phyloP scores from a whole-genome alignment of 495 filamentous ascomycete species.

The Cercophora samala region DNA sequence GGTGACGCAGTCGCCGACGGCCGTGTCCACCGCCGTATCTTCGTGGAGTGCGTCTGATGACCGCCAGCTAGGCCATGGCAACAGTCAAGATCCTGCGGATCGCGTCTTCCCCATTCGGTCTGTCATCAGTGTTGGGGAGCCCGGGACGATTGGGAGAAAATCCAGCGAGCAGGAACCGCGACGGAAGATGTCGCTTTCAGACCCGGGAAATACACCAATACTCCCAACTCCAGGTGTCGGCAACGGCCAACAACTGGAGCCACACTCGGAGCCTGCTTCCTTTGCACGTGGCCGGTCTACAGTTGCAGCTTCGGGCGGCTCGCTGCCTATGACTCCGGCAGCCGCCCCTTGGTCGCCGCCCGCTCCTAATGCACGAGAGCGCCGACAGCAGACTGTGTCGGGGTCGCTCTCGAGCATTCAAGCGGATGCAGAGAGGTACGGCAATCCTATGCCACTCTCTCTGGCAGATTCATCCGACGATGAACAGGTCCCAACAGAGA shows the following conservation, averaged over 20 bases:
- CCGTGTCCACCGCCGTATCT: conserved; percentile 24
- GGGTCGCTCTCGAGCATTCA: conserved; percentile 32
- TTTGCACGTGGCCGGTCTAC: conserved; percentile 7
- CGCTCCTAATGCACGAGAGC: conserved; percentile 1
- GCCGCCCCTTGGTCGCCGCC: neutral
- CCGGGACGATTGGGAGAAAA: conserved; percentile 35
- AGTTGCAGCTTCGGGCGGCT: neutral
- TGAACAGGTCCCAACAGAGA: conserved; percentile 13
- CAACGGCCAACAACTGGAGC: neutral
- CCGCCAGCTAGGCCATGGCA: conserved; percentile 26
- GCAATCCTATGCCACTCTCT: conserved; percentile 29
- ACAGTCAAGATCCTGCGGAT: conserved; percentile 47
- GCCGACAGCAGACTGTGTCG: conserved; percentile 27
- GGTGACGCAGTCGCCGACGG: conserved; percentile 17
- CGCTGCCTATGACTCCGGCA: neutral
- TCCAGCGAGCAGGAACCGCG: conserved; percentile 30
- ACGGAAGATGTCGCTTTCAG: conserved; percentile 23
- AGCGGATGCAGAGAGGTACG: conserved; percentile 28
- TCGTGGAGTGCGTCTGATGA: conserved; percentile 30
- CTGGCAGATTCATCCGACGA: conserved; percentile 38
- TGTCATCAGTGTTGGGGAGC: conserved; percentile 68
- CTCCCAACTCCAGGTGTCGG: too few species aligned
- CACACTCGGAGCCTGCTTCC: neutral
- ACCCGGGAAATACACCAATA: neutral
- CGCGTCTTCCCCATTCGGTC: conserved; percentile 83